Conservation (phyloP, 495 filamentous ascomycete genomes). For the Aspergillus cavernicola region DNA sequence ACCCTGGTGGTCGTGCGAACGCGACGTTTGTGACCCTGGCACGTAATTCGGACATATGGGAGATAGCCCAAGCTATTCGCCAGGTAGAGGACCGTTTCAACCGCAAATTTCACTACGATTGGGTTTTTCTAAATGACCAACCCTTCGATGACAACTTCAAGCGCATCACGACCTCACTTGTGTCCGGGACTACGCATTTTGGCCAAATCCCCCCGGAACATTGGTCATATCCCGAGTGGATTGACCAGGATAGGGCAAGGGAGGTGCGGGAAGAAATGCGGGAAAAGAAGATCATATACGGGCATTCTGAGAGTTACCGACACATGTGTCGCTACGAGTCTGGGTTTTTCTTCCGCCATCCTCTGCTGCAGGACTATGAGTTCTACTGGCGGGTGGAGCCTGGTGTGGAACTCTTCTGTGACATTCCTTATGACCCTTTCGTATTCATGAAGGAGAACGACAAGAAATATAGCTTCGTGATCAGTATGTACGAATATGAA, state of each 20-base stretch:
- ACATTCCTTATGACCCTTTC: constrained; percentile 80
- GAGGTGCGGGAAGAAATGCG: constrained; percentile 83
- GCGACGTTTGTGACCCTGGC: constrained; percentile 96
- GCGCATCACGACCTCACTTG: constrained; percentile 79
- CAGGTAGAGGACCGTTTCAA: constrained; percentile 98
- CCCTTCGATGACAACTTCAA: constrained; percentile 91
- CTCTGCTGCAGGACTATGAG: constrained; percentile 77
- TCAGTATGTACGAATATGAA: constrained; percentile 90
- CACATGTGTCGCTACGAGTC: constrained; percentile 96
- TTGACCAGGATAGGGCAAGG: constrained; percentile 79
- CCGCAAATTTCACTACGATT: constrained; percentile 91
- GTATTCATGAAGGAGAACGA: constrained; percentile 81
- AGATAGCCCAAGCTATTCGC: constrained; percentile 90
- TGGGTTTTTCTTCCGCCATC: constrained; percentile 88
- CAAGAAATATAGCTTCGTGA: constrained; percentile 87
- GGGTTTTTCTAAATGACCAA: constrained; percentile 97
- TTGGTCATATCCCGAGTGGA: constrained; percentile 85
- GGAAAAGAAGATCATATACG: constrained; percentile 86
- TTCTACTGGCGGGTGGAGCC: constrained; percentile 94
- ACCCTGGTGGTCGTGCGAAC: constrained; percentile 71
- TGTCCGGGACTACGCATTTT: constrained; percentile 89
- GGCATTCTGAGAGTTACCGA: constrained; percentile 85
- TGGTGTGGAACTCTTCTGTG: constrained; percentile 82
- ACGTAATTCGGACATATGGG: constrained; percentile 91
- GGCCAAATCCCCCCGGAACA: constrained; percentile 80